These are phyloP conservation scores for Bipolaris bicolor DNA, from an alignment of 2,329 filamentous ascomycete genomes.

Conservation along the genomic window DNA sequence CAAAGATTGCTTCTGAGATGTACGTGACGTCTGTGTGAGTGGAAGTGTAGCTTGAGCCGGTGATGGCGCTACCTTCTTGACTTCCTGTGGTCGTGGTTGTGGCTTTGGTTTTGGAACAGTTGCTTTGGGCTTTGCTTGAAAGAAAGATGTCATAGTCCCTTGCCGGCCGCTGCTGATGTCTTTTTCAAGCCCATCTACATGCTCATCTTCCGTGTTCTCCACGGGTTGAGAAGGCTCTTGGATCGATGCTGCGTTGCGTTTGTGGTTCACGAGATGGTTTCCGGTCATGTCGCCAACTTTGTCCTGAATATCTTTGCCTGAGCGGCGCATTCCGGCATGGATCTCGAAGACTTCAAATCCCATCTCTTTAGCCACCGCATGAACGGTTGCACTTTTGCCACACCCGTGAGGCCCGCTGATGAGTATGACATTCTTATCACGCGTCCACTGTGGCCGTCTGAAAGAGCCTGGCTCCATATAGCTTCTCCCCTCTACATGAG, in stretches of 20 bases:
- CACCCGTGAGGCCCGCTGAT: slow-evolving; percentile 88
- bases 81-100: slow-evolving; percentile 19
- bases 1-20: slow-evolving; percentile 83
- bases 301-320: slow-evolving; percentile 87
- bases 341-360: slow-evolving; percentile 96
- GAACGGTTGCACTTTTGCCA: slow-evolving; percentile 91
- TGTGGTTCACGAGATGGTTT: slow-evolving; percentile 81
- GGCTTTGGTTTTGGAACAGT: slow-evolving; percentile 28
- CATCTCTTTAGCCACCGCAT: slow-evolving; percentile 89
- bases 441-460: slow-evolving; percentile 43
- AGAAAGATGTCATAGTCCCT: slow-evolving; percentile 80
- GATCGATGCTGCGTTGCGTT: slow-evolving; percentile 39
- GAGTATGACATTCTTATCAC: slow-evolving; percentile 74
- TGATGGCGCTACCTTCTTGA: slow-evolving; percentile 20
- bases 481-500: slow-evolving; percentile 68
- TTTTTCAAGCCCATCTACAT: slow-evolving; percentile 55
- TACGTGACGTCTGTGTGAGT: slow-evolving; percentile 38
- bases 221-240: slow-evolving; percentile 14
- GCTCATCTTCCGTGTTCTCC: slow-evolving; percentile 47
- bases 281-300: slow-evolving; percentile 95
- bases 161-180: slow-evolving; percentile 74
- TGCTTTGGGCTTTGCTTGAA: slow-evolving; percentile 58
- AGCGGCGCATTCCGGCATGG: slow-evolving; percentile 80
- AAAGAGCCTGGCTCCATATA: slow-evolving; percentile 44
- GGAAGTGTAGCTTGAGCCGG: slow-evolving; percentile 33